Evolutionary conservation across 202 grass and related monocot species (phyloP), one percentile per base, ranked within the genome.

Genomic region (Musa balbisiana): DNA sequence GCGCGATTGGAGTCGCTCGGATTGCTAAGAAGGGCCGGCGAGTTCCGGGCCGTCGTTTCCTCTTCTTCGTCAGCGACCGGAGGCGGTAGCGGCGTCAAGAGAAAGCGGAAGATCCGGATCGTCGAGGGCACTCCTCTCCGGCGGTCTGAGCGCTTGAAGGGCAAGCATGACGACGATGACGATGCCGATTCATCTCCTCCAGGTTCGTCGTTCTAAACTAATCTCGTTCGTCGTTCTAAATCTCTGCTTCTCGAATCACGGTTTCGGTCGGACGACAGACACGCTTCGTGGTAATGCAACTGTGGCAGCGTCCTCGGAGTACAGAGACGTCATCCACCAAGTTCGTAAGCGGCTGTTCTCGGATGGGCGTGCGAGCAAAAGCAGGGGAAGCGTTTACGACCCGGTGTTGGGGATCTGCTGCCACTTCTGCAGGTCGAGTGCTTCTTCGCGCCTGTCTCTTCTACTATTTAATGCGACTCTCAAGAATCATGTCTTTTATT

Each of bases 351-450:
- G 76, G 64, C 85, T 92, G 23, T 75, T 90, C 73, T 80, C 87
- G 76, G 80, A 77, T 73, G 62, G 84, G 2, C 90, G 92, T 16
- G 85, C 90, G 15, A 90, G 82, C 72, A 96, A 82, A 53, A 87
- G 72, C 16, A 87, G 92, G 63, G 92, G 92, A 11, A 82, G 67
- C 73, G 73, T 92, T 72, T 87, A 96, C 74, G 89, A 96, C 52
- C 72, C 89, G 17, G 74, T 92, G 81, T 79, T 92, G 80, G 90
- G 93, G 69, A 96, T 92, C 65, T 96, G 90, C 55, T 96, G 90
- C 85, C 93, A 96, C 73, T 92, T 96, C 81, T 96, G 93, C 85
- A 87, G 87, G 87, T 96, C 13, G 5, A 54, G 72, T 73, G 52
- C n/a, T 82, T 3, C 55, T 58, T 17, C 4, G 17, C 55, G 17